These are phyloP conservation scores for Mayamaea pseudoterrestris DNA, from an alignment of 108 stramenopile genomes.

Conservation along the genomic window DNA sequence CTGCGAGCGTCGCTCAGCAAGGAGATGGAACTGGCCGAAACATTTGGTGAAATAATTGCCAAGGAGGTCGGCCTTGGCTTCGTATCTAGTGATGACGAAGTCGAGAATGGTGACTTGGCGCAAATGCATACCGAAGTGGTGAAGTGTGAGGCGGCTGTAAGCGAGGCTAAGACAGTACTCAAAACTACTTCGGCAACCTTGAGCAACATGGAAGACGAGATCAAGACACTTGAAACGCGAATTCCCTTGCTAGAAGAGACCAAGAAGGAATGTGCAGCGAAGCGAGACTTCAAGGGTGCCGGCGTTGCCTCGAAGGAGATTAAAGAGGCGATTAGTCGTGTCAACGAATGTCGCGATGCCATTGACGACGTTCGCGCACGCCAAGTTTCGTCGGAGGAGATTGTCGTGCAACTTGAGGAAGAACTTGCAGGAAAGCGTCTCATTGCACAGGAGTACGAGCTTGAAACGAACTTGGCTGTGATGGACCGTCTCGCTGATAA, in stretches of 20 bases:
- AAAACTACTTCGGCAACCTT: slow-evolving; percentile 28
- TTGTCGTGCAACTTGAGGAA: slow-evolving; percentile 20
- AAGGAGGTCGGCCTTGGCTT: slow-evolving; percentile 33
- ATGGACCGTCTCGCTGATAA: slow-evolving; percentile 44
- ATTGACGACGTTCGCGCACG: slow-evolving; percentile 44
- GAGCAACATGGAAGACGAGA: slow-evolving; percentile 35
- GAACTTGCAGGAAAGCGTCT: slow-evolving; percentile 40
- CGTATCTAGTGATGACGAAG: slow-evolving; percentile 12
- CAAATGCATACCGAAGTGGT: slow-evolving; percentile 23
- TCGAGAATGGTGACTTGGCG: slow-evolving; percentile 6
- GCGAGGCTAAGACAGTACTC: slow-evolving; percentile 52
- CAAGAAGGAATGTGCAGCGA: slow-evolving; percentile 63
- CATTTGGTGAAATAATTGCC: slow-evolving; percentile 44
- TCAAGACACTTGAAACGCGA: slow-evolving; percentile 21
- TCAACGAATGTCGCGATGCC: slow-evolving; percentile 48
- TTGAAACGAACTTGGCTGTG: slow-evolving; percentile 28
- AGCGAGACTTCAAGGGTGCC: slow-evolving; percentile 76
- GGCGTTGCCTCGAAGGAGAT: slow-evolving; percentile 77
- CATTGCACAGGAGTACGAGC: slow-evolving; percentile 44
- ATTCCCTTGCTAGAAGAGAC: slow-evolving; percentile 62
- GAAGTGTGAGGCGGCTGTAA: slow-evolving; percentile 57
- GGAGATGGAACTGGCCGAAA: slow-evolving; percentile 39
- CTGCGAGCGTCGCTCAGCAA: slow-evolving; percentile 35
- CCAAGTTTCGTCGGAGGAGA: slow-evolving; percentile 31
- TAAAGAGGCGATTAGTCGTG: slow-evolving; percentile 57